These are phyloP conservation scores for Ophiostoma himal-ulmi DNA, from an alignment of 2,329 filamentous ascomycete genomes.

Conservation along the genomic window DNA sequence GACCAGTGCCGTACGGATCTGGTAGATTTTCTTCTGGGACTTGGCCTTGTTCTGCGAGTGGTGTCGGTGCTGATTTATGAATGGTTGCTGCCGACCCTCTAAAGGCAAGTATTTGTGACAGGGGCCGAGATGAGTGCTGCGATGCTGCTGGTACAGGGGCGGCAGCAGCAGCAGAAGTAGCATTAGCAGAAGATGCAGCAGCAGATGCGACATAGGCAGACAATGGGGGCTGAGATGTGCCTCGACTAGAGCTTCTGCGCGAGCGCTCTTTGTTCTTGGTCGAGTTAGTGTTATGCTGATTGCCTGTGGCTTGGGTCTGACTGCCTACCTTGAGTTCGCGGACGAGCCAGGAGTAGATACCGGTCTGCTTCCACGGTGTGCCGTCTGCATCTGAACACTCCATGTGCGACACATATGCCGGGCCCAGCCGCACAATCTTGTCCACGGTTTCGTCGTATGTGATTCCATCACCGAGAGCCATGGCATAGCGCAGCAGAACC, in stretches of 20 bases:
- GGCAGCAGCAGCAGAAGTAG: neutral
- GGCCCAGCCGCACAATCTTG: conserved; percentile 44
- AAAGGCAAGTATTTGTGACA: neutral
- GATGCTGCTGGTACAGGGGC: neutral
- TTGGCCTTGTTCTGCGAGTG: neutral
- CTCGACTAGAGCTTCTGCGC: conserved; percentile 19
- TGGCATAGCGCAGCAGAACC: conserved; percentile 43
- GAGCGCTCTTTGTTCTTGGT: conserved; percentile 21
- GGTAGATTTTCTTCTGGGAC: neutral
- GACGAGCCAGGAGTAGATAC: conserved; percentile 46
- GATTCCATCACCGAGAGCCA: conserved; percentile 48
- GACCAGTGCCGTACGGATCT: neutral
- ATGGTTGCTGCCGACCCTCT: neutral
- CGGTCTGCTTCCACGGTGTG: conserved; percentile 42
- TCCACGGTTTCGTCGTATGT: conserved; percentile 45
- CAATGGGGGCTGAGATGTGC: neutral
- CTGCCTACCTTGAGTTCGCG: conserved; percentile 33
- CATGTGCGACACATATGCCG: conserved; percentile 50
- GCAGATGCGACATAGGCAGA: neutral
- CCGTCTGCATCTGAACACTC: conserved; percentile 33
- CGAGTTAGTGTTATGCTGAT: neutral
- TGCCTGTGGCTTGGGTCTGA: neutral
- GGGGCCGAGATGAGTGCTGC: conserved; percentile 12
- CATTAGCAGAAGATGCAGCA: neutral
- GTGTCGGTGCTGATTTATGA: too few relatives aligned